Evolutionary conservation across 2,329 filamentous ascomycete genomes (phyloP), one percentile per base, ranked within the genome.

Genomic region (Mycosphaerella arachidis): DNA sequence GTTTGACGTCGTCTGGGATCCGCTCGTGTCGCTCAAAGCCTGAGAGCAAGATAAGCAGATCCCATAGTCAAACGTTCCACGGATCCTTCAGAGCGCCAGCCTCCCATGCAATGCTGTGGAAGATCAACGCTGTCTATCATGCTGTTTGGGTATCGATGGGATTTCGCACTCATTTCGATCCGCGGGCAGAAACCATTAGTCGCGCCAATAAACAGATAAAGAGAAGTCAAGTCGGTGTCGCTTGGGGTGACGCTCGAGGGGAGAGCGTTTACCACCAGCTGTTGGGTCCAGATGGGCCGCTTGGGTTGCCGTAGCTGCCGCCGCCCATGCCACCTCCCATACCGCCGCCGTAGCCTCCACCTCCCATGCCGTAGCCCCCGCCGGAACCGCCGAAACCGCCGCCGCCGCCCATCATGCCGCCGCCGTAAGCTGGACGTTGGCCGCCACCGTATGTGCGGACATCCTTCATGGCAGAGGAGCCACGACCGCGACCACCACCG

Each of bases 381-480:
- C 80, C 80, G 56, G 82, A 80, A 35, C 84, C 86, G 59, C 85
- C 87, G 62, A 60, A 61, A 66, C 76, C 78, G 53, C 75, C 75
- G 59, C 69, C 78, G 61, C 77, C 76, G 60, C 79, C 80, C 62
- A 79, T 80, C 61, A 80, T 81, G 58, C 82, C 81, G 45, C 84
- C 87, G 59, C 85, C 86, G 63, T 84, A 85, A 77, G 92, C 92
- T 55, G 72, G 73, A 57, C 73, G 72, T 63, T 73, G 70, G 48
- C 77, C 77, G 53, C 77, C 77, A 50, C 75, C 77, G 68, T 75
- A 78, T 62, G 76, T 75, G 79, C 94, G 91, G 82, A 94, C 91
- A 76, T 97, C 94, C 74, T 92, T 92, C 77, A 87, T 96, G 70
- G 88, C 83, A 73, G 76, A 72, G 65, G 75, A 81, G 72, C 89